phyloP scores from a whole-genome alignment of 2,329 filamentous ascomycete genomes.

The Fusarium setosum region DNA sequence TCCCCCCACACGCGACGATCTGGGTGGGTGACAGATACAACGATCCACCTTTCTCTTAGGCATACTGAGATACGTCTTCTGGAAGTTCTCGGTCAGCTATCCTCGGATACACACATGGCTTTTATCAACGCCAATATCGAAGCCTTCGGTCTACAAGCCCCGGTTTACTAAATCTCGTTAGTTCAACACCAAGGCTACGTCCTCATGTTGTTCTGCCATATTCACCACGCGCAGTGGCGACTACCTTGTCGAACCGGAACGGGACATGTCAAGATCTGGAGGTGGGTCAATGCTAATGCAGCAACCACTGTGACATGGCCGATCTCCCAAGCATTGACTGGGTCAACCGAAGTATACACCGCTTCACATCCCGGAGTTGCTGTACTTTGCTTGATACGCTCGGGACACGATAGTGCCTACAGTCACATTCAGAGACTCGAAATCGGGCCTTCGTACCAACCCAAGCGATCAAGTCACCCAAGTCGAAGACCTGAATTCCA shows the following conservation, averaged over 20 bases:
- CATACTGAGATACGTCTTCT: neutral
- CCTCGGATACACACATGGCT: neutral
- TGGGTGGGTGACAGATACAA: slow-evolving; percentile 14
- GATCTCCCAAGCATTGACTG: neutral
- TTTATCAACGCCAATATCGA: neutral
- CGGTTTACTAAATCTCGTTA: neutral
- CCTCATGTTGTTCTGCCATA: neutral
- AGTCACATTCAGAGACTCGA: neutral
- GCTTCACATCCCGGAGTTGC: neutral
- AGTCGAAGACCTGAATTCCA: neutral
- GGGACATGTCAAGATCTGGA: slow-evolving; percentile 8
- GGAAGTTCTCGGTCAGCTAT: neutral
- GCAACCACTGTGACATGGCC: neutral
- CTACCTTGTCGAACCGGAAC: neutral
- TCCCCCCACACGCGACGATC: slow-evolving; percentile 39
- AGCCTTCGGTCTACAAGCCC: neutral
- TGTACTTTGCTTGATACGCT: neutral
- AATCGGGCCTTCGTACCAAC: too few species aligned
- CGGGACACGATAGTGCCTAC: neutral
- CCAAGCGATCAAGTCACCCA: too few species aligned
- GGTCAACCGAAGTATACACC: neutral
- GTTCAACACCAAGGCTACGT: neutral
- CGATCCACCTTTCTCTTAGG: slow-evolving; percentile 31
- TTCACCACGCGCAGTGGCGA: neutral
- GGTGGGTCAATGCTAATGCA: slow-evolving; percentile 1